Base-by-base conservation (phyloP, 1,284 basidiomycete species). In the Laetiporus sulphureus region DNA sequence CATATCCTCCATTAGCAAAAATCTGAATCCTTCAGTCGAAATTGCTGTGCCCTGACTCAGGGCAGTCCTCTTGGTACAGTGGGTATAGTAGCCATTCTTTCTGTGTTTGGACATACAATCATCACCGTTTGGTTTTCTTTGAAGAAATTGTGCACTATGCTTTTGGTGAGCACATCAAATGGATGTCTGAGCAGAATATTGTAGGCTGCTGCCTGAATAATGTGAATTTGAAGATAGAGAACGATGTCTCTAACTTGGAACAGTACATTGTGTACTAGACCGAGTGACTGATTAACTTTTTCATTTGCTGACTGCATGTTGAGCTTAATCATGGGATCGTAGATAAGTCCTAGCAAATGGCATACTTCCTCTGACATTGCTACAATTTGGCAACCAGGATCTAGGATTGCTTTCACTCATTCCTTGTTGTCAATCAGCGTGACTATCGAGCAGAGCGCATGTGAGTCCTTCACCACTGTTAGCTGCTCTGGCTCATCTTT, bases 151-250 rank as follows among this genome's bases (percentile, higher is more conserved):
- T 49, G 32, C 0, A 61, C 25, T 2, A 42, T n/a, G 21, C 54
- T 58, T 11, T 53, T 33, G 0, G 58, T 61, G 1, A 65, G 27
- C 1, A 57, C 48, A 41, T 64, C 54, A 42, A 66, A 66, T 0
- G 64, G 63, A 5, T 58, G 30, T 0, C 65, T 61, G 8, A 66
- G 37, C 0, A 66, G 47, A 1, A 64, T 46, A 16, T 55, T 44
- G 41, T 65, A 65, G 0, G 64, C 53, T 0, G 59, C 49, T 1
- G 45, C 39, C 0, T 40, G 32, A 2, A 67, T 60, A 46, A 49
- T 54, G 44, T 44, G 51, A 13, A 23, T 55, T 41, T 29, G 60
- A 36, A 46, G 58, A 46, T 48, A 51, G 39, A 51, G 37, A 16
- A 45, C 35, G n/a, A n/a, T n/a, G n/a, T n/a, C n/a, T n/a, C n/a